Evolutionary conservation across 179 eudicot genomes (phyloP).

Genomic region (Spinacia oleracea): DNA sequence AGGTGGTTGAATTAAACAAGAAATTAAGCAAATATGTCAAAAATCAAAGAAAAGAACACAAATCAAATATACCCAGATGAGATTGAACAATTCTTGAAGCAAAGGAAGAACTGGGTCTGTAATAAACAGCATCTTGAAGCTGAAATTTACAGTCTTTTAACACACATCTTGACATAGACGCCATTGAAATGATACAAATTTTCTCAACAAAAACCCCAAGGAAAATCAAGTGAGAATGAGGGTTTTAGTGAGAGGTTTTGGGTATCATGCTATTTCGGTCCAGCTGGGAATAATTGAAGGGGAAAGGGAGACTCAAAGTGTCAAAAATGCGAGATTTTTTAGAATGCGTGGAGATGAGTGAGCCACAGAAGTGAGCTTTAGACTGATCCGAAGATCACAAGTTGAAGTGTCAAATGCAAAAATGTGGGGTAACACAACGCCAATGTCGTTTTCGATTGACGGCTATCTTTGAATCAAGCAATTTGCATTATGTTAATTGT

Average conservation of each 20-base stretch:
- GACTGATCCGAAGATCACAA: background rate
- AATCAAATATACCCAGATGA: constrained; percentile 50
- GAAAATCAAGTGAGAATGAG: background rate
- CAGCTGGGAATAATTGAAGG: constrained; percentile 8
- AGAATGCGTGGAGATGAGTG: constrained; percentile 10
- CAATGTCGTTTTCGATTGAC: constrained; percentile 16
- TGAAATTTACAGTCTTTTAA: constrained; percentile 52
- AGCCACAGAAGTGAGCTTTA: constrained; percentile 21
- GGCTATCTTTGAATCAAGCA: background rate
- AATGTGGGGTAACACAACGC: background rate
- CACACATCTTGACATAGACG: constrained; percentile 54
- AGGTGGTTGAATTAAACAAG: background rate
- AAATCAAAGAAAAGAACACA: background rate
- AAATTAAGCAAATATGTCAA: constrained; percentile 6
- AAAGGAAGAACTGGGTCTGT: constrained; percentile 34
- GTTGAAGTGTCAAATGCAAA: background rate
- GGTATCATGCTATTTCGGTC: constrained; percentile 2
- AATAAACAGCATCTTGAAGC: constrained; percentile 40
- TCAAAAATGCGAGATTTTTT: constrained; percentile 22
- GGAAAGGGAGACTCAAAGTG: constrained; percentile 19
- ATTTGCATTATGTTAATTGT: background rate
- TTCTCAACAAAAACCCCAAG: background rate
- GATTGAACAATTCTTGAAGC: constrained; percentile 33
- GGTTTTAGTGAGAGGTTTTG: constrained; percentile 8
- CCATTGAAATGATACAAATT: constrained; percentile 35